phyloP scores from a whole-genome alignment of 116 monocot species.

The Dioscorea cayenensis region DNA sequence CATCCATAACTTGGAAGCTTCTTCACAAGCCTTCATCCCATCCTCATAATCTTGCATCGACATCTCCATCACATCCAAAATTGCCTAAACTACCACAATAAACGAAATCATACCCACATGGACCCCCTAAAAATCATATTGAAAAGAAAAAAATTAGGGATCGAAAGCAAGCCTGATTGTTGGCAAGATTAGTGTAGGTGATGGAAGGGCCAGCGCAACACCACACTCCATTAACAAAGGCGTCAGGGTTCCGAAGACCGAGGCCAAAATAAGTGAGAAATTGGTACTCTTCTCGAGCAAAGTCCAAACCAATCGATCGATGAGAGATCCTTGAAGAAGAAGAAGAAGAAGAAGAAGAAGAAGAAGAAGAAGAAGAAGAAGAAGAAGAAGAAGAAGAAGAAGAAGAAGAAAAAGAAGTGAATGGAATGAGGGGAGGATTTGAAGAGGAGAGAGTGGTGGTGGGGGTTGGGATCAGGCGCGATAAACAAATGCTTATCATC shows the following conservation, averaged over 20 bases:
- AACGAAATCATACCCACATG: not conserved
- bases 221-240: constrained; percentile 49
- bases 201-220: constrained; percentile 37
- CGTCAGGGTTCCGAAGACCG: constrained; percentile 44
- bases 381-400: too few relatives aligned
- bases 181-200: constrained; percentile 39
- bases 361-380: too few relatives aligned
- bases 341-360: not conserved
- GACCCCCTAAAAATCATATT: not conserved
- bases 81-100: constrained; percentile 33
- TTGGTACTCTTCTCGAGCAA: constrained; percentile 41
- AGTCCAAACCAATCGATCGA: constrained; percentile 24
- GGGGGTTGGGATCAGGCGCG: too few relatives aligned
- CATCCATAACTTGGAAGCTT: constrained; percentile 87
- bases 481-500: too few relatives aligned
- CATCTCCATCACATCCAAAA: constrained; percentile 80
- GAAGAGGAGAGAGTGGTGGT: too few relatives aligned
- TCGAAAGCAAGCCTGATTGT: constrained; percentile 34
- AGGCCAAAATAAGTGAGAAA: constrained; percentile 62
- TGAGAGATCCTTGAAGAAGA: constrained; percentile 2
- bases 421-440: too few relatives aligned
- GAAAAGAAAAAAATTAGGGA: not conserved
- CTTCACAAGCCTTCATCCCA: constrained; percentile 63
- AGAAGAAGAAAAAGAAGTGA: too few relatives aligned
- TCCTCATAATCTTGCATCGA: constrained; percentile 68